Percentiles rank a stretch among this genome's conserved stretches.
These are phyloP conservation scores for Malassezia arunalokei DNA, from an alignment of 1,284 basidiomycete genomes.

Conservation along the genomic window DNA sequence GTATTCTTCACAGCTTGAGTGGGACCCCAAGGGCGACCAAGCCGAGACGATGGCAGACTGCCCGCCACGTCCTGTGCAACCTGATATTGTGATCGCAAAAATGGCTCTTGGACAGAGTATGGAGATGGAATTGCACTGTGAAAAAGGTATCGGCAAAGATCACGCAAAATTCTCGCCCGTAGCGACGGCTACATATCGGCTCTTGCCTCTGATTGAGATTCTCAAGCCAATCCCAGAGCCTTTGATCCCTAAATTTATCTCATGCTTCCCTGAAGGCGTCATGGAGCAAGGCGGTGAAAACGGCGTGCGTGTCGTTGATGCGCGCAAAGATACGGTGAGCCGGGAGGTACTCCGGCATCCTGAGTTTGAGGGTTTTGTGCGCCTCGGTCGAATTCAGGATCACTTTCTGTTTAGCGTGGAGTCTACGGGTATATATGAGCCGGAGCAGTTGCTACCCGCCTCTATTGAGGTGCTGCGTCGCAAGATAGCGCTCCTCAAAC, in stretches of 20 bases:
- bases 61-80: conserved; percentile 62
- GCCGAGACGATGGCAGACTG: conserved; percentile 48
- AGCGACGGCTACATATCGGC: conserved; percentile 63
- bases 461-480: conserved; percentile 68
- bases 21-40: conserved; percentile 81
- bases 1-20: conserved; percentile 65
- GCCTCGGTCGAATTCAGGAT: conserved; percentile 75
- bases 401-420: conserved; percentile 89
- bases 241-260: conserved; percentile 61
- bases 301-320: conserved; percentile 55
- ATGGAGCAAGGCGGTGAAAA: conserved; percentile 58
- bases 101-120: conserved; percentile 76
- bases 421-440: conserved; percentile 74
- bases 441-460: conserved; percentile 71
- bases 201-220: conserved; percentile 76
- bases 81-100: conserved; percentile 84
- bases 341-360: conserved; percentile 83
- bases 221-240: conserved; percentile 57
- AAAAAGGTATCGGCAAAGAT: conserved; percentile 88
- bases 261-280: conserved; percentile 81
- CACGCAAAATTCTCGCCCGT: conserved; percentile 98
- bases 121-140: conserved; percentile 75
- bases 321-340: conserved; percentile 76
- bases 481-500: conserved; percentile 54
- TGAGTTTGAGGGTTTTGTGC: conserved; percentile 75